Percentiles rank a stretch among this genome's conserved stretches.
These are phyloP conservation scores for Pseudonitzschia multistriata DNA, from an alignment of 108 stramenopile genomes.

Conservation along the genomic window DNA sequence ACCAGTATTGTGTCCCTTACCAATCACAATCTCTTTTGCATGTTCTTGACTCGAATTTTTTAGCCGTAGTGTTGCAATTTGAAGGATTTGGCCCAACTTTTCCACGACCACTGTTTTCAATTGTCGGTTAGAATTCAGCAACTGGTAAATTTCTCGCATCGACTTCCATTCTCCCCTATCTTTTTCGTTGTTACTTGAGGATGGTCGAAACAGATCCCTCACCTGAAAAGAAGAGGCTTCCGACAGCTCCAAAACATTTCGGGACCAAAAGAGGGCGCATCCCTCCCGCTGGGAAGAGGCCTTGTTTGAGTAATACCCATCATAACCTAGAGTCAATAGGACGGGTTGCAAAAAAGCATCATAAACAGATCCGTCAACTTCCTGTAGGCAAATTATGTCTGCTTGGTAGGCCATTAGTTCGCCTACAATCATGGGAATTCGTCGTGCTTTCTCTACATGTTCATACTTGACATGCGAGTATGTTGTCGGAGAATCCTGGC, in stretches of 20 bases:
- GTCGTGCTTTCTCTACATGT: constrained; percentile 42
- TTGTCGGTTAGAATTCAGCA: constrained; percentile 41
- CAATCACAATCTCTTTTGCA: constrained; percentile 15
- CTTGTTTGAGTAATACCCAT: constrained; percentile 57
- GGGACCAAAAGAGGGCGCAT: constrained; percentile 66
- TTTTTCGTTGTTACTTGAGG: neutral
- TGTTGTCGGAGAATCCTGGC: constrained; percentile 34
- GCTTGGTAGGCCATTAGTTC: constrained; percentile 67
- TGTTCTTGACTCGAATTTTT: constrained; percentile 12
- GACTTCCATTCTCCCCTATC: constrained; percentile 32
- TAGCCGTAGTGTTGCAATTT: constrained; percentile 40
- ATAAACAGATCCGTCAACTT: constrained; percentile 59
- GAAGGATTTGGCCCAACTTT: constrained; percentile 57
- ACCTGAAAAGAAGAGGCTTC: constrained; percentile 35
- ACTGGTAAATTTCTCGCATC: constrained; percentile 31
- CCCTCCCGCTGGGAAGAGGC: constrained; percentile 43
- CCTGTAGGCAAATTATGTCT: constrained; percentile 76
- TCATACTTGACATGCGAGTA: constrained; percentile 50
- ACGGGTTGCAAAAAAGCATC: constrained; percentile 31
- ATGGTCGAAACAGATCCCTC: constrained; percentile 42
- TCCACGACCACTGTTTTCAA: constrained; percentile 38
- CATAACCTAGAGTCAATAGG: constrained; percentile 37
- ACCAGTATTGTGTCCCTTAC: constrained; percentile 13
- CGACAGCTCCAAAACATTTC: constrained; percentile 47
- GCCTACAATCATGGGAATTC: constrained; percentile 65